These are phyloP conservation scores for Chaetothyriales sp. DNA, from an alignment of 2,329 filamentous ascomycete genomes.

Conservation along the genomic window DNA sequence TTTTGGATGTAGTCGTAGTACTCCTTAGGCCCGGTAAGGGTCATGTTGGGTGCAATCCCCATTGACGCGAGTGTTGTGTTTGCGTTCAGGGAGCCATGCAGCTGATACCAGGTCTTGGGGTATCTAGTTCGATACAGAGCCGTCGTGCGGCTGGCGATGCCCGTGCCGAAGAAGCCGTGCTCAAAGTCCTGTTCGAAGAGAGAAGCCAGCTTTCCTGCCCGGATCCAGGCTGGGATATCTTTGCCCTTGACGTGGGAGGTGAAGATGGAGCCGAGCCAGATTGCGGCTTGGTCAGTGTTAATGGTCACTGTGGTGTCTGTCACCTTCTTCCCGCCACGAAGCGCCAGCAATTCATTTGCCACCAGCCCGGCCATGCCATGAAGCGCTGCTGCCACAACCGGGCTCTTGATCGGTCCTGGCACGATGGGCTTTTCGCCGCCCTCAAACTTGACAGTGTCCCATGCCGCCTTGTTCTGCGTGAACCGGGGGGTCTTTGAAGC, in stretches of 20 bases:
- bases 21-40: slow-evolving; percentile 19
- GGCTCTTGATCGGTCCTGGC: slow-evolving; percentile 31
- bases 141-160: slow-evolving; percentile 28
- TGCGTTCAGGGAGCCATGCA: slow-evolving; percentile 37
- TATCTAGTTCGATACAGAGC: slow-evolving; percentile 36
- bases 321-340: slow-evolving; percentile 3
- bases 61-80: slow-evolving; percentile 31
- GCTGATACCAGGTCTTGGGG: slow-evolving; percentile 33
- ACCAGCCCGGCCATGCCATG: slow-evolving; percentile 32
- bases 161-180: slow-evolving; percentile 23
- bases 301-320: slow-evolving; percentile 23
- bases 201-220: slow-evolving; percentile 19
- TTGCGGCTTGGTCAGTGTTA: slow-evolving; percentile 33
- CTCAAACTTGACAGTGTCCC: slow-evolving; percentile 24
- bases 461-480: slow-evolving; percentile 20
- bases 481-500: slow-evolving; percentile 28
- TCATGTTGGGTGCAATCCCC: slow-evolving; percentile 28
- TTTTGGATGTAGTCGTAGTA: too few species aligned
- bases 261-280: slow-evolving; percentile 31
- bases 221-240: slow-evolving; percentile 20
- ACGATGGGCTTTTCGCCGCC: slow-evolving; percentile 27
- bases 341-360: slow-evolving; percentile 26
- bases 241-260: slow-evolving; percentile 26
- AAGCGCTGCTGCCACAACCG: slow-evolving; percentile 28
- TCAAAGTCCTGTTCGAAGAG: slow-evolving; percentile 26